phyloP scores from a whole-genome alignment of 1,139 yeast genomes.

The Diutina ranongensis region DNA sequence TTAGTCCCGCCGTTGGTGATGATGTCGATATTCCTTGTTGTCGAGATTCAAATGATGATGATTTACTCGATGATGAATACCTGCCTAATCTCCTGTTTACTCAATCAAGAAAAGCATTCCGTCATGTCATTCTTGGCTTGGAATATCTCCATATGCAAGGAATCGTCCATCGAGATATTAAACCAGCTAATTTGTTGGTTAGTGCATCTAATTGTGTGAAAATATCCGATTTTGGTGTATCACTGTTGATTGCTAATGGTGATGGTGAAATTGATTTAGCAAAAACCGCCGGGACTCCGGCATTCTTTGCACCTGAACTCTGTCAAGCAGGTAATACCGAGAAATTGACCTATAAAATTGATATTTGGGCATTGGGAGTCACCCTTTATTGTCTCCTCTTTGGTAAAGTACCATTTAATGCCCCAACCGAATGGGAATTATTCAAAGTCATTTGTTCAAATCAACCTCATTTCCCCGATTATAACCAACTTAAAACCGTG shows the following conservation, averaged over 20 bases:
- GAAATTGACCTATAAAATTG: conserved; percentile 64
- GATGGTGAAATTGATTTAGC: conserved; percentile 69
- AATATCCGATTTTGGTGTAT: conserved; percentile 94
- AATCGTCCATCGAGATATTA: conserved; percentile 91
- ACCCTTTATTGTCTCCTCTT: conserved; percentile 81
- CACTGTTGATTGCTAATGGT: conserved; percentile 62
- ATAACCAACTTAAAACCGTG: conserved; percentile 28
- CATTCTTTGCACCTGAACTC: conserved; percentile 71
- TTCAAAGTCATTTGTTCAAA: conserved; percentile 73
- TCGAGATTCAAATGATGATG: conserved; percentile 24
- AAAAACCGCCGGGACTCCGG: conserved; percentile 87
- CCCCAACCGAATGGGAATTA: conserved; percentile 76
- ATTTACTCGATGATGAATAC: conserved; percentile 29
- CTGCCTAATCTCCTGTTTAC: conserved; percentile 53
- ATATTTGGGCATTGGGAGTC: conserved; percentile 95
- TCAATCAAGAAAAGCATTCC: conserved; percentile 58
- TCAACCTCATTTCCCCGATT: conserved; percentile 49
- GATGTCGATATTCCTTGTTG: conserved; percentile 25
- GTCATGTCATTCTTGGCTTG: conserved; percentile 81
- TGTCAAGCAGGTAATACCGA: conserved; percentile 39
- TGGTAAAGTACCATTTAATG: conserved; percentile 85
- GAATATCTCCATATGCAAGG: conserved; percentile 92
- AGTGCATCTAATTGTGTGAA: conserved; percentile 67
- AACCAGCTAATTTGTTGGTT: conserved; percentile 86
- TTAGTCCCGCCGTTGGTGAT: not conserved